Evolutionary conservation across 106 monocot genomes (phyloP).

Genomic region (Allium fistulosum): DNA sequence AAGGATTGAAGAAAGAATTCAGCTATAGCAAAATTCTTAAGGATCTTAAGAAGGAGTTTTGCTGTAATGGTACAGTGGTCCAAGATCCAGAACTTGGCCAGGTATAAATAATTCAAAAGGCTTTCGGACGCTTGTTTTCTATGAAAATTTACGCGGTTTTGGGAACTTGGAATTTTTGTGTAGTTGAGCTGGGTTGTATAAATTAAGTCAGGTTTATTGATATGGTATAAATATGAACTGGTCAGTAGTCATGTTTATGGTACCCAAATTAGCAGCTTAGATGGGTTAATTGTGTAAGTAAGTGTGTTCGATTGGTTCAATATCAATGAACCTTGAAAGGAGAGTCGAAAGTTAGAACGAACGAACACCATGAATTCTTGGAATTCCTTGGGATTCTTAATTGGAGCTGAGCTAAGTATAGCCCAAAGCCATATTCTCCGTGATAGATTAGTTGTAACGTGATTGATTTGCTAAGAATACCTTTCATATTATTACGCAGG

Average conservation of each 20-base stretch:
- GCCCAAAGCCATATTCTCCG: background rate
- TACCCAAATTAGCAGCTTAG: background rate
- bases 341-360: too few relatives aligned
- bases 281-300: too few relatives aligned
- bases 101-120: conserved; percentile 1
- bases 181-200: background rate
- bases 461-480: background rate
- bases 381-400: background rate
- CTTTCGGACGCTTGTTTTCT: background rate
- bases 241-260: background rate
- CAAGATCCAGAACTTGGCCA: conserved; percentile 20
- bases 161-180: background rate
- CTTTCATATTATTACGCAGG: conserved; percentile 4
- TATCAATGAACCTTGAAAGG: too few relatives aligned
- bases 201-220: background rate
- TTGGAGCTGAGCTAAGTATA: background rate
- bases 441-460: background rate
- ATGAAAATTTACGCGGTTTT: background rate
- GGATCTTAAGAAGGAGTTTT: conserved; percentile 26
- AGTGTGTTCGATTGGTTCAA: too few relatives aligned
- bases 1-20: conserved; percentile 21
- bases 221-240: background rate
- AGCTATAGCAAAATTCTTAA: conserved; percentile 20
- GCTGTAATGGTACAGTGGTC: conserved; percentile 26
- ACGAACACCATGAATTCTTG: too few relatives aligned